Evolutionary conservation across 148 eudicot genomes (phyloP).

Genomic region (Camellia sinensis): DNA sequence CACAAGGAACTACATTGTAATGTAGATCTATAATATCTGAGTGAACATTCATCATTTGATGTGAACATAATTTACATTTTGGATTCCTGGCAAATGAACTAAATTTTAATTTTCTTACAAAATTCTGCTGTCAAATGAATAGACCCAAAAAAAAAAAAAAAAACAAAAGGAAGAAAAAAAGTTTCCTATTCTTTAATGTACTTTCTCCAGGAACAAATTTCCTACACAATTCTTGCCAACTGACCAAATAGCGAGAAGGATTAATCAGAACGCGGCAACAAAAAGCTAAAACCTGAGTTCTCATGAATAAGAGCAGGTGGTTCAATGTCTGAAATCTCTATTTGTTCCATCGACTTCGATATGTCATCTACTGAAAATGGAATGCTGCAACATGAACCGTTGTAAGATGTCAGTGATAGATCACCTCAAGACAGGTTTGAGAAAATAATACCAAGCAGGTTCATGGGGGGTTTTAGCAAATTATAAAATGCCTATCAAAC

Average conservation of each 20-base stretch:
- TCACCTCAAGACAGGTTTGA: neutral
- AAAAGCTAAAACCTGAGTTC: constrained; percentile 78
- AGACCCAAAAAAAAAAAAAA: no score
- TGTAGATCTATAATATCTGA: neutral
- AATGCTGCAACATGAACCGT: constrained; percentile 59
- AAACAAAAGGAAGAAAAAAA: no score
- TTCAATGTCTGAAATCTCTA: constrained; percentile 68
- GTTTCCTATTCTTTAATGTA: no score
- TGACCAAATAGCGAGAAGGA: neutral
- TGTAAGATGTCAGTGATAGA: neutral
- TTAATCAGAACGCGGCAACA: constrained; percentile 59
- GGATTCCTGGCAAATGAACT: no score
- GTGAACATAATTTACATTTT: neutral
- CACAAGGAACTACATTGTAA: neutral
- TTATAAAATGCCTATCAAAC: neutral
- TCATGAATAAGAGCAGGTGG: constrained; percentile 74
- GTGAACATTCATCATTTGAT: neutral
- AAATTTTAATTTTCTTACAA: no score
- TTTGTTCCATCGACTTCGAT: constrained; percentile 92
- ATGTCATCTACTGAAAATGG: constrained; percentile 94
- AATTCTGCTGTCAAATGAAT: no score
- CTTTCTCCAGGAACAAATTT: no score
- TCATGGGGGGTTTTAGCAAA: neutral
- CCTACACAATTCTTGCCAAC: no score
- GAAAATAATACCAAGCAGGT: neutral